Evolutionary conservation across 192 early-diverging fungal genomes (phyloP), one percentile per base, ranked within the genome.

Genomic region (Backusella sp.): DNA sequence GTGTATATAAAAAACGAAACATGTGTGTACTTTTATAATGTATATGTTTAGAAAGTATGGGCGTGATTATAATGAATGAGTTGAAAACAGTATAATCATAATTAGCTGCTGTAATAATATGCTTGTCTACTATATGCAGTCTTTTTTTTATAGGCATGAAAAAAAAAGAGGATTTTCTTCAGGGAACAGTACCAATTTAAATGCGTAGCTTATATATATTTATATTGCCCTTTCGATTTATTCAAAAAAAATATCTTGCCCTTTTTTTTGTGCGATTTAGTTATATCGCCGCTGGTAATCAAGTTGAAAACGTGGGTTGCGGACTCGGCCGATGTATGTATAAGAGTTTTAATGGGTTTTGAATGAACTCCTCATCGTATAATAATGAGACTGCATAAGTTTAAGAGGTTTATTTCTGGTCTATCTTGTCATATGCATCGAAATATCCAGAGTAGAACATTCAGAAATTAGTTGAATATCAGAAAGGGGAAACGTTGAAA

Each of bases 271-370:
- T 68, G 14, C 67, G 8, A 37, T 39, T 37, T 11, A 36, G 9
- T 68, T 68, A 2, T 68, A 68, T 39, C 67, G 67, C 67, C 67
- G 67, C 19, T 68, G 67, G 26, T 37, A 68, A 23, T 23, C 15
- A 68, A 21, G 36, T 8, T 59, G 21, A 68, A 68, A 68, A 68
- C 68, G 68, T 69, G 68, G 19, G 68, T 69, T 35, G 68, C 35
- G 68, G 68, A 69, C 68, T 69, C 37, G 37, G 21, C 68, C 68
- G 68, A 28, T 35, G 68, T 69, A 28, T 35, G 68, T 69, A 69
- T 37, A 62, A 62, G 56, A 69, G 68, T 41, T 39, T 39, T 39
- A 39, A 39, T 39, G 9, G 11, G 11, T 39, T 37, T 41, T 69
- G 41, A 35, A 37, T 26, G n/a, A 41, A 39, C 68, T 37, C 23